phyloP scores from a whole-genome alignment of 1,284 basidiomycete species.

The Cutaneotrichosporon arboriforme region DNA sequence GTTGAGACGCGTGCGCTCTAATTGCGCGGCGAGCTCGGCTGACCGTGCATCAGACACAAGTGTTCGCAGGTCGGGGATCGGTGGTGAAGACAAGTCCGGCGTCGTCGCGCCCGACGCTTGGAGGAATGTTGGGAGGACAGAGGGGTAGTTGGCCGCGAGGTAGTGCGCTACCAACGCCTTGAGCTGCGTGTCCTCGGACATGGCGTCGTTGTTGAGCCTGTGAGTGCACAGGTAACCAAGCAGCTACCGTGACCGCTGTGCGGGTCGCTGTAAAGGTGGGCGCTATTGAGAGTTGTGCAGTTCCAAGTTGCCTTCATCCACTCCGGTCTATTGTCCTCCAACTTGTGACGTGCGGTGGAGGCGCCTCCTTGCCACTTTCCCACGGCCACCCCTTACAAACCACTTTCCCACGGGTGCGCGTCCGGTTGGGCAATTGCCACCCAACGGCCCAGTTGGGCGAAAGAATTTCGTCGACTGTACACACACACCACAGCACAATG shows the following conservation, averaged over 20 bases:
- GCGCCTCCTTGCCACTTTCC: neutral
- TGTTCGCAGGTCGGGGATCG: conserved; percentile 36
- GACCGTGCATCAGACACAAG: conserved; percentile 33
- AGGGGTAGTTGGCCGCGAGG: conserved; percentile 34
- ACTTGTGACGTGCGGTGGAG: neutral
- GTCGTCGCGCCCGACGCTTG: conserved; percentile 21
- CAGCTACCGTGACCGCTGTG: too few relatives aligned
- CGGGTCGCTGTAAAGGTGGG: neutral
- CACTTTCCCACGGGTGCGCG: too few relatives aligned
- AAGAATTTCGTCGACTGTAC: neutral
- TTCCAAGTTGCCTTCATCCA: too few relatives aligned
- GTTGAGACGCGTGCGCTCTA: conserved; percentile 14
- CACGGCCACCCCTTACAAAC: neutral
- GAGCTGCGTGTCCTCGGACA: conserved; percentile 6
- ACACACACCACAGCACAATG: conserved; percentile 5
- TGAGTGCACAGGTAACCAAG: too few relatives aligned
- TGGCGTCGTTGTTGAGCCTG: too few relatives aligned
- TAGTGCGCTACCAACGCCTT: conserved; percentile 41
- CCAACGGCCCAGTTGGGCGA: neutral
- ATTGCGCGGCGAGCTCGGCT: conserved; percentile 18
- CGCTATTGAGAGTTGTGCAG: too few relatives aligned
- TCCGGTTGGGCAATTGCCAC: neutral
- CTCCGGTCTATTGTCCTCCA: too few relatives aligned
- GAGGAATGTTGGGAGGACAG: conserved; percentile 36
- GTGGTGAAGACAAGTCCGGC: conserved; percentile 26